Conservation (phyloP, 164 flowering plant species). For the Stephania japonica region DNA sequence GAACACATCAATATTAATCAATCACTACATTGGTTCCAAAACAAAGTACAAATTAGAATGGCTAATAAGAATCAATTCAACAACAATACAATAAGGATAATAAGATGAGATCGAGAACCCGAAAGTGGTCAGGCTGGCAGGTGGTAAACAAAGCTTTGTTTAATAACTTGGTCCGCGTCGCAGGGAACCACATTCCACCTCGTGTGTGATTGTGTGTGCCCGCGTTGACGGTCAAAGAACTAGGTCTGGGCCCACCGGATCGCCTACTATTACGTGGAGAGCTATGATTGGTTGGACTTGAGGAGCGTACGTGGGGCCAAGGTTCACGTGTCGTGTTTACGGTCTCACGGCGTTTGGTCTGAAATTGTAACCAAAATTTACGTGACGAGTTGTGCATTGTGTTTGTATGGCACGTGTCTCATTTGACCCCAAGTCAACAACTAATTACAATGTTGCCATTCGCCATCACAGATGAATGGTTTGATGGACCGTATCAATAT, state of each 20-base stretch:
- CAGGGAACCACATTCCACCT: slow-evolving; percentile 19
- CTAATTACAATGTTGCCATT: neutral
- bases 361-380: slow-evolving; percentile 10
- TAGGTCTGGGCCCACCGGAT: neutral
- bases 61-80: neutral
- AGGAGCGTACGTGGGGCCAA: slow-evolving; percentile 12
- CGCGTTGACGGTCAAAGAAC: slow-evolving; percentile 6
- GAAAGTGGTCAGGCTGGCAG: slow-evolving; percentile 4
- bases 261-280: slow-evolving; percentile 5
- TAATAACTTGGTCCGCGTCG: slow-evolving; percentile 10
- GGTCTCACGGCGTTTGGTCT: slow-evolving; percentile 18
- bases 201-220: neutral
- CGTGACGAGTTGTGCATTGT: slow-evolving; percentile 7
- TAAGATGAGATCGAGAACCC: slow-evolving; percentile 1
- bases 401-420: neutral
- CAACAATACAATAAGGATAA: neutral
- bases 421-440: neutral
- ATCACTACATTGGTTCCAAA: too few relatives aligned
- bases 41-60: too few relatives aligned
- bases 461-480: too few relatives aligned
- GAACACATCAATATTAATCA: too few relatives aligned
- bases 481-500: too few relatives aligned
- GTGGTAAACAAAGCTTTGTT: neutral
- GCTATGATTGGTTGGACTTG: neutral
- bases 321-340: slow-evolving; percentile 23